Evolutionary conservation across 1,284 basidiomycete genomes (phyloP), one percentile per base, ranked within the genome.

Genomic region (Moniliella sp.): DNA sequence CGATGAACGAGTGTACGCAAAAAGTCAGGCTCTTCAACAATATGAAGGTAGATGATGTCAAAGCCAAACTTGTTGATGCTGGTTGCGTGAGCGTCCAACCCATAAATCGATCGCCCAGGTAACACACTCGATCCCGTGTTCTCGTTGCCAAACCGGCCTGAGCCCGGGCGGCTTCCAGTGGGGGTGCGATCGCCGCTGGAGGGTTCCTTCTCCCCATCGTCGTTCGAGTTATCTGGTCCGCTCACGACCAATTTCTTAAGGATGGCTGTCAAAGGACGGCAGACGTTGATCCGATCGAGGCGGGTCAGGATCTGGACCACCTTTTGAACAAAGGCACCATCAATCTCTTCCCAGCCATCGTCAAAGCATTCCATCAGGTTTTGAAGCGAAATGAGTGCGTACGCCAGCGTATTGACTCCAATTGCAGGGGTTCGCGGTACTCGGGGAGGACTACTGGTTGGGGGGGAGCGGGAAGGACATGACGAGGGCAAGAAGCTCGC

Each of bases 181-280:
- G n/a, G n/a, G n/a, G n/a, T n/a, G n/a, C n/a, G n/a, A n/a, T n/a
- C n/a, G n/a, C n/a, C n/a, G n/a, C n/a, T n/a, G n/a, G n/a, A n/a
- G n/a, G n/a, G n/a, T n/a, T n/a, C n/a, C n/a, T n/a, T n/a, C n/a
- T n/a, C 28, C 12, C 48, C 45, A 15, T 29, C 15, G 12, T 30
- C 32, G 25, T 38, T 35, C 17, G 48, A 42, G 14, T 45, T 40
- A 15, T 43, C 15, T 4, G 45, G 40, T 4, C 48, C 50, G 3
- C 46, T 47, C 4, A 55, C 35, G 15, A 84, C 78, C 12, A 86
- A 69, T 46, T 76, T 76, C 64, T 81, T 79, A 38, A 88, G 67
- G 37, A 88, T 84, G 27, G 78, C 75, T n/a, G 83, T 91, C 1
- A 86, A 83, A 8, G 86, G 86, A n/a, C 86, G 74, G 46, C 81